Conservation (phyloP, 768 basidiomycete genomes). For the Hygrophorus russula region DNA sequence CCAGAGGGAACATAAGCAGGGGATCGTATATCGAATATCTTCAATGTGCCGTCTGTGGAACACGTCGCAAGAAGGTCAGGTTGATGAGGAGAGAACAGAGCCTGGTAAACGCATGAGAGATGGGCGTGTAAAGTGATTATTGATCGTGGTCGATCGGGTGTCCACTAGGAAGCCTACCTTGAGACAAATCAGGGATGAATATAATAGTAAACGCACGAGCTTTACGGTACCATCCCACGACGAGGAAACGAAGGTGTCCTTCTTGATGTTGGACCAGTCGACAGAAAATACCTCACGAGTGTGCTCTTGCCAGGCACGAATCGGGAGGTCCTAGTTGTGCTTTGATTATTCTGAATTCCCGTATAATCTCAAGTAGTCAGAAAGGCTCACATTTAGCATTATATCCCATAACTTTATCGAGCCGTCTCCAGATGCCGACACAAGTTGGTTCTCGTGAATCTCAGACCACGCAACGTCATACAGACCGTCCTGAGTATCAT, state of each 20-base stretch:
- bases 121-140: constrained; percentile 78
- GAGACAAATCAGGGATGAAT: neutral
- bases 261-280: constrained; percentile 92
- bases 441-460: constrained; percentile 86
- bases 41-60: constrained; percentile 78
- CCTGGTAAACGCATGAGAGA: constrained; percentile 77
- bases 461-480: constrained; percentile 96
- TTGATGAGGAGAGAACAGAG: constrained; percentile 86
- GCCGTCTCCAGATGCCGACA: constrained; percentile 83
- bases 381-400: constrained; percentile 56
- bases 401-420: constrained; percentile 87
- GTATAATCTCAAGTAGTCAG: neutral
- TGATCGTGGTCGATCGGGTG: constrained; percentile 69
- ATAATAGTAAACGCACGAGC: constrained; percentile 44
- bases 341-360: constrained; percentile 18
- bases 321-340: constrained; percentile 65
- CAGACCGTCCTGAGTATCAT: constrained; percentile 81
- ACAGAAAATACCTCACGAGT: constrained; percentile 85
- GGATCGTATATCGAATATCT: constrained; percentile 68
- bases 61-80: constrained; percentile 74
- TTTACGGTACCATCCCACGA: constrained; percentile 92
- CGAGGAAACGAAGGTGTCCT: constrained; percentile 76
- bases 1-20: constrained; percentile 46
- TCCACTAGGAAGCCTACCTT: constrained; percentile 51
- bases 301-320: constrained; percentile 92